These are phyloP conservation scores for Picea abies DNA, from an alignment of 83 land plant species.

Conservation along the genomic window DNA sequence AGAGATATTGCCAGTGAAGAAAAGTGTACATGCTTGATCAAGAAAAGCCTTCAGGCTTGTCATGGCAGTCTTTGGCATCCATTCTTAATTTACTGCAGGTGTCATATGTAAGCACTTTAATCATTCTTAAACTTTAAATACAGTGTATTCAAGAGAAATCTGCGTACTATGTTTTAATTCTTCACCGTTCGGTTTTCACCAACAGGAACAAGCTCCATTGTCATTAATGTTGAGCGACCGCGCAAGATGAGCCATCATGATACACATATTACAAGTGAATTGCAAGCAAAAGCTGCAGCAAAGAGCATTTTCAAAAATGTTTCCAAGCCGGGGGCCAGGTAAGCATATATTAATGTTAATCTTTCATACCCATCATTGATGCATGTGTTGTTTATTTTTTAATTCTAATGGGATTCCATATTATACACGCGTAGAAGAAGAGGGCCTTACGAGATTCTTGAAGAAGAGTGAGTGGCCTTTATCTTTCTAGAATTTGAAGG, in stretches of 20 bases:
- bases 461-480: conserved; percentile 37
- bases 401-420: too few species aligned
- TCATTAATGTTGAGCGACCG: conserved; percentile 29
- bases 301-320: conserved; percentile 56
- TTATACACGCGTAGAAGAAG: conserved; percentile 32
- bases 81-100: too few species aligned
- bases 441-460: conserved; percentile 49
- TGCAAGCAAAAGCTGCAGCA: conserved; percentile 59
- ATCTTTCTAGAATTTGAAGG: conserved; percentile 43
- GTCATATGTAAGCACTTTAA: too few species aligned
- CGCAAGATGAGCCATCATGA: conserved; percentile 36
- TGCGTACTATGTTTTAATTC: too few species aligned
- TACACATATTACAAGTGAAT: conserved; percentile 57
- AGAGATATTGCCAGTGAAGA: too few species aligned
- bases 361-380: conserved; percentile 30
- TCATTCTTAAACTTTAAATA: too few species aligned
- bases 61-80: too few species aligned
- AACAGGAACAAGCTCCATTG: conserved; percentile 18
- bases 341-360: conserved; percentile 34
- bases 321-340: conserved; percentile 49
- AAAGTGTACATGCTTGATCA: too few species aligned
- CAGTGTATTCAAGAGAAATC: too few species aligned
- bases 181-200: too few species aligned
- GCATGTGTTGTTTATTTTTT: conserved; percentile 32
- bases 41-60: too few species aligned